Conservation (phyloP, 1,139 yeast genomes). For the Magnusiomyces sp. region DNA sequence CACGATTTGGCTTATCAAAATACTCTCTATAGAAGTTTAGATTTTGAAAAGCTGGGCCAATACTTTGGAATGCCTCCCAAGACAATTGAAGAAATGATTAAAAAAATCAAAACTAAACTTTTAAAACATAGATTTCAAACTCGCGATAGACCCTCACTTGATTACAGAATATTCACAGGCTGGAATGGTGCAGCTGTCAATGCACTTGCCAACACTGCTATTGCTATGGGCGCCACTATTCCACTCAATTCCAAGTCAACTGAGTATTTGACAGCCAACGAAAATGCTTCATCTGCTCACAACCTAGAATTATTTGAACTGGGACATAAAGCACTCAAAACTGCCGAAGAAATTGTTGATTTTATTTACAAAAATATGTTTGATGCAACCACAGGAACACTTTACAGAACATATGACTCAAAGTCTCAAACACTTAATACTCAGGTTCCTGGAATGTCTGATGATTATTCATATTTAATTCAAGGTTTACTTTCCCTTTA, state of each 20-base stretch:
- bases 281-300: background rate
- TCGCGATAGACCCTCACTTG: constrained; percentile 28
- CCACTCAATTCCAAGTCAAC: background rate
- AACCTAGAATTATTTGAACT: constrained; percentile 1
- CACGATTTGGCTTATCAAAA: constrained; percentile 29
- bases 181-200: constrained; percentile 35
- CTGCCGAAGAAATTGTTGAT: constrained; percentile 26
- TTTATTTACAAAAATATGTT: constrained; percentile 22
- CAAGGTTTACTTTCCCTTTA: constrained; percentile 32
- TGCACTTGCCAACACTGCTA: constrained; percentile 30
- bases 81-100: constrained; percentile 19
- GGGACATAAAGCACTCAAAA: constrained; percentile 20
- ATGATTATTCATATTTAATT: constrained; percentile 33
- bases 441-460: constrained; percentile 27
- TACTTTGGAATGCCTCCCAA: constrained; percentile 28
- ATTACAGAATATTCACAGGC: constrained; percentile 29
- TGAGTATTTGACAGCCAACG: background rate
- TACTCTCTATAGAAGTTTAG: constrained; percentile 23
- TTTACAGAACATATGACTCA: constrained; percentile 20
- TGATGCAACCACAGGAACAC: constrained; percentile 17
- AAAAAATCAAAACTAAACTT: constrained; percentile 16
- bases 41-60: constrained; percentile 25
- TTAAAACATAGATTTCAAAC: constrained; percentile 23
- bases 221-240: constrained; percentile 13
- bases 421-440: constrained; percentile 5